A percentile compares a stretch with the other conserved stretches of the same genome.
phyloP scores from a whole-genome alignment of 2,329 filamentous ascomycete genomes.

The Scleromitrula shiraiana region DNA sequence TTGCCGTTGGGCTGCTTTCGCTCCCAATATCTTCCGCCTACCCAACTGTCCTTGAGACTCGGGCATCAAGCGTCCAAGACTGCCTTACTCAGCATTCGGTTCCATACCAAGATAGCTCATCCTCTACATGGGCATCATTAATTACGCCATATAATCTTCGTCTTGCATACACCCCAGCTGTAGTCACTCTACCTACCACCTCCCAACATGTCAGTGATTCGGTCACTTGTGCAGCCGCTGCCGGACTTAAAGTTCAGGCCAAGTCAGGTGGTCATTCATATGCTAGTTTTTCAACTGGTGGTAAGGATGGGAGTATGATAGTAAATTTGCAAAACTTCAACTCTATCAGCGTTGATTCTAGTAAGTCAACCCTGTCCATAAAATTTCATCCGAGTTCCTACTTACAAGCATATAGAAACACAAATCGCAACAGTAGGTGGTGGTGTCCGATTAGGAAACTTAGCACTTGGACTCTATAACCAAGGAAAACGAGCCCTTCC shows the following conservation, averaged over 20 bases:
- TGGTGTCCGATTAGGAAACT: conserved; percentile 37
- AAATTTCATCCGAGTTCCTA: neutral
- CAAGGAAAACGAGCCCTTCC: conserved; percentile 33
- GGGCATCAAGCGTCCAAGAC: conserved; percentile 6
- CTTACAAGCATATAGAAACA: conserved; percentile 2
- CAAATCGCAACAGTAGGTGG: conserved; percentile 30
- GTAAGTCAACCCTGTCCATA: conserved; percentile 8
- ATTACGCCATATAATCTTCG: conserved; percentile 22
- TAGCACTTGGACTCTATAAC: conserved; percentile 32
- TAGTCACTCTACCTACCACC: conserved; percentile 23
- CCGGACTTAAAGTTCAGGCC: conserved; percentile 40
- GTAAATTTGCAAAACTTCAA: conserved; percentile 48
- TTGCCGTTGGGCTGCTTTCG: neutral
- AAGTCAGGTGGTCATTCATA: conserved; percentile 50
- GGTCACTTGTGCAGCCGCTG: conserved; percentile 37
- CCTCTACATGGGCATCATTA: conserved; percentile 13
- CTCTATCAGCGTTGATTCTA: conserved; percentile 41
- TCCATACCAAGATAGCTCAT: conserved; percentile 10
- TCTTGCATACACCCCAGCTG: conserved; percentile 15
- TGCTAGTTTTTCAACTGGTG: conserved; percentile 39
- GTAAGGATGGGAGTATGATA: conserved; percentile 42
- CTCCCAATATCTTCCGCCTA: neutral
- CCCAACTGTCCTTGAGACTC: neutral
- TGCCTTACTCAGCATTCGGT: conserved; percentile 14
- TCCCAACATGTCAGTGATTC: conserved; percentile 34